Conservation (phyloP, 2,329 filamentous ascomycete genomes). For the Harringtonia lauricola region DNA sequence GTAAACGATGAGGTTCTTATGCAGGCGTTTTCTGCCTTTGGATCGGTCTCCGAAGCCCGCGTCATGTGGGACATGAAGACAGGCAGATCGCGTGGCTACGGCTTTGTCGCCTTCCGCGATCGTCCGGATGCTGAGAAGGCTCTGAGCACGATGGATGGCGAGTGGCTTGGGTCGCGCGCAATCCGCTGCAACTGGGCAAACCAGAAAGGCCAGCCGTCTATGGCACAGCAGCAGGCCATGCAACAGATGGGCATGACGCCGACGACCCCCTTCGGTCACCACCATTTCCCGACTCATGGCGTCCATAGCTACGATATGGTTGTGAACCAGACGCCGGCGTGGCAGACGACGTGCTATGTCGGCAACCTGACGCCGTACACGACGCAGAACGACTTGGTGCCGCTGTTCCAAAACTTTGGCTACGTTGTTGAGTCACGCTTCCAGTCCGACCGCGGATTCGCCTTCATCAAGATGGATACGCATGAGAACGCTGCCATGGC, state of each 20-base stretch:
- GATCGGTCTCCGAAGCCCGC: conserved; percentile 89
- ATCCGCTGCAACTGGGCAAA: conserved; percentile 99
- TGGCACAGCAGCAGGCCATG: conserved; percentile 96
- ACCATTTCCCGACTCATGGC: conserved; percentile 95
- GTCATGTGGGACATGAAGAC: conserved; percentile 99
- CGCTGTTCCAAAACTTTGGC: conserved; percentile 96
- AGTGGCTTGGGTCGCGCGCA: conserved; percentile 95
- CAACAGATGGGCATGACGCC: conserved; percentile 96
- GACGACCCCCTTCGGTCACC: conserved; percentile 89
- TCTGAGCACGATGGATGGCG: conserved; percentile 93
- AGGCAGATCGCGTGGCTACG: conserved; percentile 90
- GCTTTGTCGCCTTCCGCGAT: conserved; percentile 95
- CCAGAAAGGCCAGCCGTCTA: conserved; percentile 98
- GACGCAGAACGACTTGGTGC: conserved; percentile 91
- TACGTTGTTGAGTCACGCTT: conserved; percentile 96
- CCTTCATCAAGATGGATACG: conserved; percentile 98
- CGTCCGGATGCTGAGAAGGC: conserved; percentile 91
- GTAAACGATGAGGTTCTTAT: conserved; percentile 93
- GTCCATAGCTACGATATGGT: conserved; percentile 98
- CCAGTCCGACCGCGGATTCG: conserved; percentile 94
- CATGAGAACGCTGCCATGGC: conserved; percentile 98
- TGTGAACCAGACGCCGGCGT: conserved; percentile 83
- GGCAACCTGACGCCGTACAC: conserved; percentile 95
- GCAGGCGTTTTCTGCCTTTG: conserved; percentile 93
- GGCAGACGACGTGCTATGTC: conserved; percentile 98